Percentiles rank a stretch among this genome's conserved stretches.
phyloP scores from a whole-genome alignment of 148 eudicot genomes.

The Persicaria maculosa region DNA sequence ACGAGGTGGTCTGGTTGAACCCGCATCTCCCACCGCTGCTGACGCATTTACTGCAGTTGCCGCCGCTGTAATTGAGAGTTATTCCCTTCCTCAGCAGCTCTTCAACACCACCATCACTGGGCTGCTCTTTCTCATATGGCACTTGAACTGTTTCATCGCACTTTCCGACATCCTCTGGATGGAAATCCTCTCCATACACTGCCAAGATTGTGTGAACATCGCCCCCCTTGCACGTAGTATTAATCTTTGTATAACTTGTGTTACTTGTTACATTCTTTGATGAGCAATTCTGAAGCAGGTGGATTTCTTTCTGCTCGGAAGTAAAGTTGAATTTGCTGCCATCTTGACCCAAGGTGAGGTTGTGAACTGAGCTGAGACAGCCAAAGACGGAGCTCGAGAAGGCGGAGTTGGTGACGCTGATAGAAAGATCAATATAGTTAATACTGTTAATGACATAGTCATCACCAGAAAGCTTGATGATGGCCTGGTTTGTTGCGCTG shows the following conservation, averaged over 20 bases:
- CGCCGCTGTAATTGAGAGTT: neutral
- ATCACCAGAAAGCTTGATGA: neutral
- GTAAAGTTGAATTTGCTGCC: neutral
- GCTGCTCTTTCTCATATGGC: neutral
- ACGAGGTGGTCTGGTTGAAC: neutral
- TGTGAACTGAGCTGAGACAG: constrained; percentile 11
- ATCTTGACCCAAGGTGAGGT: neutral
- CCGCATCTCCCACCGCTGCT: constrained; percentile 15
- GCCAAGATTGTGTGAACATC: neutral
- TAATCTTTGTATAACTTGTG: neutral
- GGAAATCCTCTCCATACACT: neutral
- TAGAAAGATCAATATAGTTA: neutral
- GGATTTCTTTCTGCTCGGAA: neutral
- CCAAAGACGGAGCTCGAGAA: neutral
- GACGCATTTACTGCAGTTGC: neutral
- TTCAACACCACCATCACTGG: neutral
- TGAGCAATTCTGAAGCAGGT: constrained; percentile 8
- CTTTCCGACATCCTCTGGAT: neutral
- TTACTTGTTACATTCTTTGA: neutral
- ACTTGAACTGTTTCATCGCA: neutral
- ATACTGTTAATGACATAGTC: constrained; percentile 4
- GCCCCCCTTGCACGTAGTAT: neutral
- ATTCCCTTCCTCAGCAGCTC: constrained; percentile 3
- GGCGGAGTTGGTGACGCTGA: constrained; percentile 15
- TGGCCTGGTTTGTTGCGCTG: constrained; percentile 2